A percentile compares a stretch with the other conserved stretches of the same genome.
Conservation (phyloP, 352 stramenopile genomes). For the Phytophthora vignae region DNA sequence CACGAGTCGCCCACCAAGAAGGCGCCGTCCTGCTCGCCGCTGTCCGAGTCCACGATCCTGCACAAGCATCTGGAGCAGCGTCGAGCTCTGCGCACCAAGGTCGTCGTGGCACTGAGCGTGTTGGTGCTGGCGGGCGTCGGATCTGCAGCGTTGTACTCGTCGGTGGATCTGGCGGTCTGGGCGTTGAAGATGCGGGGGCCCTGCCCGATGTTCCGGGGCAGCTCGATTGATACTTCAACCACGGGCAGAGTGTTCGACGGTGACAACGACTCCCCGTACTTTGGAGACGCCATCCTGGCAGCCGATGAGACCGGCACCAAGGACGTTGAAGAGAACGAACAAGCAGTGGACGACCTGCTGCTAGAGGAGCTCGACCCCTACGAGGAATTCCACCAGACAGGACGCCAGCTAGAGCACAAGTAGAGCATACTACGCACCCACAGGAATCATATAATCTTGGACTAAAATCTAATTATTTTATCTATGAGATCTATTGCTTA, state of each 20-base stretch:
- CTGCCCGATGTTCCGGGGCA: slow-evolving; percentile 17
- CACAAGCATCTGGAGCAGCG: slow-evolving; percentile 26
- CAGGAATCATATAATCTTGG: not conserved
- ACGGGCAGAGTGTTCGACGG: slow-evolving; percentile 18
- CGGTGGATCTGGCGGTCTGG: slow-evolving; percentile 12
- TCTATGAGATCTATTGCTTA: slow-evolving; percentile 23
- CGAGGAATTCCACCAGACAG: slow-evolving; percentile 11
- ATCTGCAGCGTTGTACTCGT: slow-evolving; percentile 16
- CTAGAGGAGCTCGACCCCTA: slow-evolving; percentile 29
- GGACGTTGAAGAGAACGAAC: not conserved
- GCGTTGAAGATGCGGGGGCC: slow-evolving; percentile 13
- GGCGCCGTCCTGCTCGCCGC: not conserved
- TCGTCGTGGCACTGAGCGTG: slow-evolving; percentile 25
- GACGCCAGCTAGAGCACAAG: slow-evolving; percentile 9
- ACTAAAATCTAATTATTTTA: slow-evolving; percentile 3
- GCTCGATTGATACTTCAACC: not conserved
- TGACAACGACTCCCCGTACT: slow-evolving; percentile 14
- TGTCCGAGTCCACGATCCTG: slow-evolving; percentile 40
- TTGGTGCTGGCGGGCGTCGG: slow-evolving; percentile 28
- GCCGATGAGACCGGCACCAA: not conserved
- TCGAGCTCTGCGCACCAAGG: slow-evolving; percentile 29
- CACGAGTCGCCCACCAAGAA: slow-evolving; percentile 34
- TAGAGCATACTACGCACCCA: slow-evolving; percentile 5
- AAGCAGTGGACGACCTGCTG: slow-evolving; percentile 16
- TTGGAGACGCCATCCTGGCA: slow-evolving; percentile 18